These are phyloP conservation scores for Hypoxylon intermedium DNA, from an alignment of 495 filamentous ascomycete genomes.

Conservation along the genomic window DNA sequence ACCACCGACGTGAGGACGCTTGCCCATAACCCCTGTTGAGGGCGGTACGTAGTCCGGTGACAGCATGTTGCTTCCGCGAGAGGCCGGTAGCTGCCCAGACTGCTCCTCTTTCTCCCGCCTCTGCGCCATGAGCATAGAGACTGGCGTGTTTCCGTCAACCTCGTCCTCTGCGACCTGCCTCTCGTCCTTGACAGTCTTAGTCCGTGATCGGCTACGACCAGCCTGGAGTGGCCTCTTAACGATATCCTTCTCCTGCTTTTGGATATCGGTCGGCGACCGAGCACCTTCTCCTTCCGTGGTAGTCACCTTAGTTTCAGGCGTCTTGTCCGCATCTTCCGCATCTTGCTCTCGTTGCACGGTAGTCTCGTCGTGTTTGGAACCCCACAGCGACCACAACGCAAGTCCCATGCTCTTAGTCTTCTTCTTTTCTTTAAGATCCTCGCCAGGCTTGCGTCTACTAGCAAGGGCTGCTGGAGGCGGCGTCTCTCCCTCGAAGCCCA, in stretches of 20 bases:
- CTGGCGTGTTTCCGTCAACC: conserved; percentile 44
- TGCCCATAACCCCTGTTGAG: conserved; percentile 52
- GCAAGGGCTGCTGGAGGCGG: conserved; percentile 86
- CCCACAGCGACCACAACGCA: conserved; percentile 83
- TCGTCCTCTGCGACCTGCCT: conserved; percentile 42
- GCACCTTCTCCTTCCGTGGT: conserved; percentile 50
- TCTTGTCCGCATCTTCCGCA: conserved; percentile 47
- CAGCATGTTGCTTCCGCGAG: conserved; percentile 20
- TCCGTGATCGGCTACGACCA: conserved; percentile 47
- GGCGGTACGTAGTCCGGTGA: conserved; percentile 34
- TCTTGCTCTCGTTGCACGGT: conserved; percentile 63
- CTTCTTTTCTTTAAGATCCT: conserved; percentile 52
- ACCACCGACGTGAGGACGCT: conserved; percentile 55
- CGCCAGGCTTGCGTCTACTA: conserved; percentile 64
- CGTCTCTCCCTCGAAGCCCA: conserved; percentile 72
- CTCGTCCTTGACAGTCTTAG: conserved; percentile 51
- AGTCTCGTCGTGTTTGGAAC: conserved; percentile 82
- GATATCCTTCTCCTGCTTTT: conserved; percentile 39
- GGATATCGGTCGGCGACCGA: conserved; percentile 44
- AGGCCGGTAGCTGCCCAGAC: conserved; percentile 8
- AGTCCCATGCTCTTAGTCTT: conserved; percentile 75
- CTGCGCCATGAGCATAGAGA: conserved; percentile 42
- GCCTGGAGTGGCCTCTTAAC: conserved; percentile 7
- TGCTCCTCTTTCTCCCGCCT: conserved; percentile 32
- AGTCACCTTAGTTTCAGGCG: conserved; percentile 34